Base-by-base conservation (phyloP, 495 filamentous ascomycete genomes). In the Xylaria telfairii region DNA sequence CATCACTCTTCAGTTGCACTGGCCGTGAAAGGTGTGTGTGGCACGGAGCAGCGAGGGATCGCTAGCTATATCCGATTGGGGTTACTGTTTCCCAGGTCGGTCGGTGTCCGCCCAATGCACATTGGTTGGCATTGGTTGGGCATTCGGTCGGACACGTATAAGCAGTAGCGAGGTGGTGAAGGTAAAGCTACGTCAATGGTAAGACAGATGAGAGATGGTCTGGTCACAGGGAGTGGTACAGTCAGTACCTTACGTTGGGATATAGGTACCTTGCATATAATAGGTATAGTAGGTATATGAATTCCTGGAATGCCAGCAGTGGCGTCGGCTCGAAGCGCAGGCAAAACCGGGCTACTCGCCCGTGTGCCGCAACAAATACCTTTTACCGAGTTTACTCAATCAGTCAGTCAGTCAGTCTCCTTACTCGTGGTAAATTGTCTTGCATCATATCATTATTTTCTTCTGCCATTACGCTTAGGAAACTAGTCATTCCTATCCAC, bases 261-360 rank as follows among this genome's bases (percentile, higher is more conserved):
- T n/a, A 49, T 30, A 56, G 53, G 53, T 56, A 56, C 26, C 49
- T 54, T 54, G 21, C 49, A 54, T 54, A 54, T 54, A n/a, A 10
- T 46, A 15, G 19, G 44, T 46, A 46, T 46, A 46, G 4, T 13
- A 46, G 4, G 44, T 13, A 46, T 2, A n/a, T n/a, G 44, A 46
- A n/a, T n/a, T n/a, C 44, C 19, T n/a, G 44, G 44, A 37, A 37
- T 37, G 3, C 34, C 8, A 37, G 34, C n/a, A n/a, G n/a, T n/a
- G n/a, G n/a, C n/a, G 19, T 6, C 9, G 8, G 44, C 17, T n/a
- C 44, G 44, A n/a, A 47, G 19, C 3, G 17, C 44, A 4, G n/a
- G 17, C 44, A 3, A 46, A 17, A 44, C 15, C 15, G 4, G 15
- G 17, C 44, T 19, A 7, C 4, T 19, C 44, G 5, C 19, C 44